Conservation (phyloP, 352 stramenopile species). For the Elongisporangium prolatum region DNA sequence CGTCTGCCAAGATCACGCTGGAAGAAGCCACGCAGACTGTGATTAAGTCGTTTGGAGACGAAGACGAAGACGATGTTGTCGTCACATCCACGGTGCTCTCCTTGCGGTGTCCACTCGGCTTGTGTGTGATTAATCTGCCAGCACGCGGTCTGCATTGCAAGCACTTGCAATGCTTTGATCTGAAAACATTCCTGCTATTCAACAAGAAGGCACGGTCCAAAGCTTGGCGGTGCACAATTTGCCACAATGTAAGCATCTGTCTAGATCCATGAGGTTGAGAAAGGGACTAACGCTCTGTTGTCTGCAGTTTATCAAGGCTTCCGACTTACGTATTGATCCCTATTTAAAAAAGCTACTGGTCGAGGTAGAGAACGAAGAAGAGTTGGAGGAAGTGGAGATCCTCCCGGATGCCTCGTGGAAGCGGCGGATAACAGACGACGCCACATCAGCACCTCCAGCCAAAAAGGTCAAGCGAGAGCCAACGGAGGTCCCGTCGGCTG, state of each 20-base stretch:
- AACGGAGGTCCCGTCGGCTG: conserved; percentile 4
- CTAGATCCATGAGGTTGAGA: not conserved
- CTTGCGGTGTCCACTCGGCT: conserved; percentile 80
- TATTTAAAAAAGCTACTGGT: conserved; percentile 88
- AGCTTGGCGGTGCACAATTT: conserved; percentile 89
- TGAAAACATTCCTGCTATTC: conserved; percentile 90
- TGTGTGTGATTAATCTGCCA: conserved; percentile 87
- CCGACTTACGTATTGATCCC: conserved; percentile 86
- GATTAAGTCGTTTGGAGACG: conserved; percentile 74
- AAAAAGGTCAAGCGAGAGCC: conserved; percentile 65
- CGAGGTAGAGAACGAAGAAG: conserved; percentile 75
- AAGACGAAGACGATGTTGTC: conserved; percentile 81
- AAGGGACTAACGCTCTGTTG: conserved; percentile 3
- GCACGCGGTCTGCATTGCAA: conserved; percentile 89
- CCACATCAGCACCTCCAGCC: conserved; percentile 19
- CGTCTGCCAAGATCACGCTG: conserved; percentile 66
- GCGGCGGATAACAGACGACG: conserved; percentile 49
- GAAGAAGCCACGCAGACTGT: conserved; percentile 68
- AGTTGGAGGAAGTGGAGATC: conserved; percentile 90
- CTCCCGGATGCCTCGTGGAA: conserved; percentile 81
- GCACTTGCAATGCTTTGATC: conserved; percentile 96
- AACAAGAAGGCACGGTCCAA: conserved; percentile 86
- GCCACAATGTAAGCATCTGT: conserved; percentile 70
- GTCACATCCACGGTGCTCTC: conserved; percentile 86
- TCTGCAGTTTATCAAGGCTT: conserved; percentile 79